These are phyloP conservation scores for Polygonum aviculare DNA, from an alignment of 148 eudicot species.

Conservation along the genomic window DNA sequence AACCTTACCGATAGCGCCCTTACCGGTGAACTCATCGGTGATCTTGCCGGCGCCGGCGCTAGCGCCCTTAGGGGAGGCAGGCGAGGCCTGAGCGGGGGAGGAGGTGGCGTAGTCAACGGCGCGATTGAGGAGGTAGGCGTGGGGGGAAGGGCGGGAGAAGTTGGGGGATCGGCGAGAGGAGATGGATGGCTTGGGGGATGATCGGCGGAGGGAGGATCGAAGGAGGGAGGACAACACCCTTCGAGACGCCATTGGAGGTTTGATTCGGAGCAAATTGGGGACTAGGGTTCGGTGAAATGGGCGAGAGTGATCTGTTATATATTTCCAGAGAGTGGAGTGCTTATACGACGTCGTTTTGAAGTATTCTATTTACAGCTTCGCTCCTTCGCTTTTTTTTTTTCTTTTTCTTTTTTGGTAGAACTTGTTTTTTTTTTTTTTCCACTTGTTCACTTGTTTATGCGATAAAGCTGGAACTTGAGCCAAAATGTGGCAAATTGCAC, in stretches of 20 bases:
- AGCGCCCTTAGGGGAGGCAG: conserved; percentile 14
- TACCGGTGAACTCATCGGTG: conserved; percentile 64
- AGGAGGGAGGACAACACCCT: conserved; percentile 35
- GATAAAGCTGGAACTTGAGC: too few relatives aligned
- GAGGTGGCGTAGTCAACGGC: conserved; percentile 40
- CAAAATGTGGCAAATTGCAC: too few relatives aligned
- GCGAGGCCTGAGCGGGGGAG: conserved; percentile 21
- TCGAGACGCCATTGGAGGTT: conserved; percentile 41
- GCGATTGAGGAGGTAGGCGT: conserved; percentile 47
- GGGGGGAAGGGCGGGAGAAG: conserved; percentile 24
- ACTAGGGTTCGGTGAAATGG: neutral
- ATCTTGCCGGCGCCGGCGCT: conserved; percentile 34
- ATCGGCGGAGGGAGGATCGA: conserved; percentile 30
- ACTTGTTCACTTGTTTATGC: too few relatives aligned
- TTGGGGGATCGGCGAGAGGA: conserved; percentile 4
- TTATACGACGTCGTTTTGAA: too few relatives aligned
- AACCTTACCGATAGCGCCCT: conserved; percentile 75
- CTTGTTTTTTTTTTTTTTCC: too few relatives aligned
- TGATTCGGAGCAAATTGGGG: neutral
- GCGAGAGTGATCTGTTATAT: too few relatives aligned
- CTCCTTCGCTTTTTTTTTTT: too few relatives aligned
- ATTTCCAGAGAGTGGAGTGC: too few relatives aligned
- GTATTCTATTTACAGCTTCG: too few relatives aligned
- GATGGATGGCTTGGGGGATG: conserved; percentile 24
- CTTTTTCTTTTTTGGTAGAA: too few relatives aligned